Evolutionary conservation across 2,329 filamentous ascomycete genomes (phyloP).

Genomic region (Penicillium vulpinum): DNA sequence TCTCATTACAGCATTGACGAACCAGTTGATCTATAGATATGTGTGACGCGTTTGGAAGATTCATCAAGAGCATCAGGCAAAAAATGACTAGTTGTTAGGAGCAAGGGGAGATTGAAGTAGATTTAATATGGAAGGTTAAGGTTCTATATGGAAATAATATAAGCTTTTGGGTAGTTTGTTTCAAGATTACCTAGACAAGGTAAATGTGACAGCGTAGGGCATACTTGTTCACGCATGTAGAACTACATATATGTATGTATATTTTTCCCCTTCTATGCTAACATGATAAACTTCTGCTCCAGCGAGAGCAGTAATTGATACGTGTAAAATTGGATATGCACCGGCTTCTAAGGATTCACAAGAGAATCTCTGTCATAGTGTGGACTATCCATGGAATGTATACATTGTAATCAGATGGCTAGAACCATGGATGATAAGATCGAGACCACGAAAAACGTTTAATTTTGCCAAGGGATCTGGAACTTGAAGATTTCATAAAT

Average conservation of each 20-base stretch:
- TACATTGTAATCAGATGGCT: background rate
- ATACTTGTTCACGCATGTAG: background rate
- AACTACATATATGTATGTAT: background rate
- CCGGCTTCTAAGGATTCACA: background rate
- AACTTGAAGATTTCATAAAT: background rate
- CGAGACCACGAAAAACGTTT: background rate
- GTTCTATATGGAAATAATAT: background rate
- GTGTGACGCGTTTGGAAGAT: background rate
- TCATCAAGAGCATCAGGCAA: background rate
- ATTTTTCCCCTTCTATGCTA: background rate
- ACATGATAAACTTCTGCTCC: background rate
- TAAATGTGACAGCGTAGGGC: too few relatives aligned
- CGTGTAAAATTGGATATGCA: background rate
- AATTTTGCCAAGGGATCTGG: background rate
- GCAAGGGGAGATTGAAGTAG: background rate
- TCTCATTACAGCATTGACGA: background rate
- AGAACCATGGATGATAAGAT: background rate
- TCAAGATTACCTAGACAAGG: background rate
- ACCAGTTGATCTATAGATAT: background rate
- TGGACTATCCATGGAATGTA: background rate
- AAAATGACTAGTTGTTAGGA: background rate
- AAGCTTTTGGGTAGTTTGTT: background rate
- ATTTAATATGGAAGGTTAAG: background rate
- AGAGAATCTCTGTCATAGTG: background rate
- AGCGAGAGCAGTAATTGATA: background rate